A percentile compares a stretch with the other conserved stretches of the same genome.
phyloP scores from a whole-genome alignment of 352 stramenopile species.

The Pseudoperonospora humuli region DNA sequence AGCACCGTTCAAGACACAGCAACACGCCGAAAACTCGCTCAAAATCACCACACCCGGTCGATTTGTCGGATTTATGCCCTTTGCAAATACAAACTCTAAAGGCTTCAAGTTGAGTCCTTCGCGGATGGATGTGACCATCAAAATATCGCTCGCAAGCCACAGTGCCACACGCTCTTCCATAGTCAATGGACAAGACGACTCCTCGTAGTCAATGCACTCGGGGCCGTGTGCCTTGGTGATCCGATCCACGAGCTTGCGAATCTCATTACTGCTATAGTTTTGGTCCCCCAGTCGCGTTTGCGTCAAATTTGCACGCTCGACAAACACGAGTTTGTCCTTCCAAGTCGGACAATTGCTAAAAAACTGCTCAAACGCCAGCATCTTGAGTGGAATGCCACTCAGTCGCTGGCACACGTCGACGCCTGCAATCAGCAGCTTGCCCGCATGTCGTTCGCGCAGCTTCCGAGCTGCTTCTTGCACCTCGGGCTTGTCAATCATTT shows the following conservation, averaged over 20 bases:
- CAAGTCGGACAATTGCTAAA: conserved; percentile 93
- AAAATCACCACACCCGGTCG: conserved; percentile 92
- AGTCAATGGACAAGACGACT: conserved; percentile 76
- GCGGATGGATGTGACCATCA: conserved; percentile 93
- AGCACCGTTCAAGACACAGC: conserved; percentile 93
- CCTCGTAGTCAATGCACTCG: conserved; percentile 81
- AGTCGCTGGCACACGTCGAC: conserved; percentile 92
- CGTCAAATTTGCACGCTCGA: conserved; percentile 89
- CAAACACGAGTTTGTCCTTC: conserved; percentile 92
- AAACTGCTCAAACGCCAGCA: conserved; percentile 94
- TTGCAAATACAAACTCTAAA: conserved; percentile 92
- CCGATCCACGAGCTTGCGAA: conserved; percentile 70
- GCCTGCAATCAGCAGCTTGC: conserved; percentile 89
- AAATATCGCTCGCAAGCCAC: conserved; percentile 92
- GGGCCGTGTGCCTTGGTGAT: conserved; percentile 66
- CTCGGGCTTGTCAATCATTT: conserved; percentile 42
- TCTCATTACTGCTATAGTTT: conserved; percentile 80
- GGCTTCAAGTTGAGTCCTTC: conserved; percentile 97
- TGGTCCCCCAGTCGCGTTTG: conserved; percentile 88
- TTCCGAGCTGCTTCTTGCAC: conserved; percentile 70
- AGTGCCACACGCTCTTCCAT: conserved; percentile 89
- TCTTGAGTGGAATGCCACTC: conserved; percentile 91
- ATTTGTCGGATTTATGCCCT: conserved; percentile 43
- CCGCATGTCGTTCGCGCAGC: conserved; percentile 86
- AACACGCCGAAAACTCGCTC: conserved; percentile 95